Percentiles rank a stretch among this genome's conserved stretches.
Evolutionary conservation across 371 early-diverging fungal species (phyloP).

Genomic region (Pancytospora philotis): DNA sequence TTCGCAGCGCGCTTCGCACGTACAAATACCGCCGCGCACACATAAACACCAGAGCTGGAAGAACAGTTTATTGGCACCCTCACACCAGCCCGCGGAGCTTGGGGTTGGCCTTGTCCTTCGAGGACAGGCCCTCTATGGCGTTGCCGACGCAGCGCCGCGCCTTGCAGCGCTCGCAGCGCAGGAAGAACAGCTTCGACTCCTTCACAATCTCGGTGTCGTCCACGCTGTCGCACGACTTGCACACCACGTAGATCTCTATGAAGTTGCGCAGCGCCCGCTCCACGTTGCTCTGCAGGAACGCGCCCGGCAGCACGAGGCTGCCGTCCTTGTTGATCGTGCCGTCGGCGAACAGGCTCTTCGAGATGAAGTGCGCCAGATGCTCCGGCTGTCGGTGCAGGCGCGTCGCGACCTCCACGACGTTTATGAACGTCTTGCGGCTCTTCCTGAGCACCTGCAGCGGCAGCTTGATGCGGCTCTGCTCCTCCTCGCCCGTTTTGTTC

Average conservation of each 20-base stretch:
- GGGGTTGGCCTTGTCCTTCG: neutral
- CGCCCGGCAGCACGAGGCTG: constrained; percentile 86
- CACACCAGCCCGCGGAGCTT: neutral
- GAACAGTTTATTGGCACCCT: no score
- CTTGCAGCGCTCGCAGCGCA: constrained; percentile 92
- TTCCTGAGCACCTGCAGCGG: constrained; percentile 56
- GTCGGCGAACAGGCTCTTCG: constrained; percentile 88
- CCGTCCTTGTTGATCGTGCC: constrained; percentile 86
- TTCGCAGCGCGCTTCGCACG: no score
- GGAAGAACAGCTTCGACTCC: constrained; percentile 89
- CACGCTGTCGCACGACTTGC: constrained; percentile 83
- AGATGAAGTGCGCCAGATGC: constrained; percentile 89
- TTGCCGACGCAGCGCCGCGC: constrained; percentile 76
- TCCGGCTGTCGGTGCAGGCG: constrained; percentile 70
- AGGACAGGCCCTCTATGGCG: constrained; percentile 64
- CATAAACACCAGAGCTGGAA: no score
- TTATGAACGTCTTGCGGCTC: constrained; percentile 54
- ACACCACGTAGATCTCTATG: constrained; percentile 93
- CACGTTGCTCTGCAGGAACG: constrained; percentile 93
- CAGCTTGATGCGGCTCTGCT: constrained; percentile 47
- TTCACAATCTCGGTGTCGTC: constrained; percentile 84
- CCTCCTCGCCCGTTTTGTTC: constrained; percentile 35
- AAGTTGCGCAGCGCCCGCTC: constrained; percentile 91
- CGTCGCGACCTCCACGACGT: constrained; percentile 51
- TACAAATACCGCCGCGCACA: no score